phyloP scores from a whole-genome alignment of 1,284 basidiomycete genomes.

The Psilocybe mexicana region DNA sequence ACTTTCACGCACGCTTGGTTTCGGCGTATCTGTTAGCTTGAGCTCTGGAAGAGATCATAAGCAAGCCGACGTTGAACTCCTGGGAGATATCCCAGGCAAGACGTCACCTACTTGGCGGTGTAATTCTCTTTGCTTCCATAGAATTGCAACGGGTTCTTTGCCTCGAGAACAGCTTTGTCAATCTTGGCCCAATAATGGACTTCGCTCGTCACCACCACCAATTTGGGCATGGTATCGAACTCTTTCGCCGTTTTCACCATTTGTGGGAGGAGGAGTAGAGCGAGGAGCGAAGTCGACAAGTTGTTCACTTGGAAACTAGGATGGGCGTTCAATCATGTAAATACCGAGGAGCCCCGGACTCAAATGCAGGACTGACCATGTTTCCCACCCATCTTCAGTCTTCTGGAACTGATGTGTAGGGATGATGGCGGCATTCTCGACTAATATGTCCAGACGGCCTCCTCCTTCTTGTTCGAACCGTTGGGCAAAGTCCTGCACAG shows the following conservation, averaged over 20 bases:
- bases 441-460: constrained; percentile 37
- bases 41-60: not conserved
- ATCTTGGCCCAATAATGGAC: constrained; percentile 33
- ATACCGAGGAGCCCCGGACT: not conserved
- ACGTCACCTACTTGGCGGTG: not conserved
- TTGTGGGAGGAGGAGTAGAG: constrained; percentile 42
- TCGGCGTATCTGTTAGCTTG: constrained; percentile 13
- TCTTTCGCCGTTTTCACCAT: constrained; percentile 37
- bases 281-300: constrained; percentile 39
- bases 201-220: constrained; percentile 42
- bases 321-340: not conserved
- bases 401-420: constrained; percentile 4
- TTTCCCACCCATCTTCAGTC: constrained; percentile 41
- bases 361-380: constrained; percentile 28
- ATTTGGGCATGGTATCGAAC: constrained; percentile 29
- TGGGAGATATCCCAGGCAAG: not conserved
- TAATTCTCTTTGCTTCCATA: constrained; percentile 27
- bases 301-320: constrained; percentile 45
- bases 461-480: constrained; percentile 36
- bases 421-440: constrained; percentile 38
- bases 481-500: constrained; percentile 37
- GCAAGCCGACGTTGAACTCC: too few relatives aligned
- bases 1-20: constrained; percentile 10
- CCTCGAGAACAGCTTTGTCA: constrained; percentile 26
- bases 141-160: constrained; percentile 30